Percentiles rank a stretch among this genome's conserved stretches.
Evolutionary conservation across 257 asterid species (phyloP).

Genomic region (Galeopsis tetrahit): DNA sequence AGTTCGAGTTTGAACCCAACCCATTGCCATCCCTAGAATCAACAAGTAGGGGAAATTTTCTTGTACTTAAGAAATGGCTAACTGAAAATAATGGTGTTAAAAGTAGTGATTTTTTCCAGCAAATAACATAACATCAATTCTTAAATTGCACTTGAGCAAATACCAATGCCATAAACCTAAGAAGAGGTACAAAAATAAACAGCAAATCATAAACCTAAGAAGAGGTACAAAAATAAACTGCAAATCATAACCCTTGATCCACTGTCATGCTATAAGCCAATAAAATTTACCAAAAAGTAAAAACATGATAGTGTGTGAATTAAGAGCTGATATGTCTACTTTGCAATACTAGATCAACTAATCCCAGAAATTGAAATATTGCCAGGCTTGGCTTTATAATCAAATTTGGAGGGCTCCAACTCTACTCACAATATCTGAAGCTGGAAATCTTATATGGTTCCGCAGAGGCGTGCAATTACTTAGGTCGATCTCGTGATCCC

Average conservation of each 20-base stretch:
- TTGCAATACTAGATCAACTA: not conserved
- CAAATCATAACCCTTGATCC: not conserved
- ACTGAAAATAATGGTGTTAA: too few relatives aligned
- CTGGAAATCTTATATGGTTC: constrained; percentile 76
- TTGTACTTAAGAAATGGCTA: too few relatives aligned
- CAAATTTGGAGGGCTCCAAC: not conserved
- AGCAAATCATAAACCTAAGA: not conserved
- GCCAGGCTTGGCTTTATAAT: not conserved
- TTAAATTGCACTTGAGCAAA: too few relatives aligned
- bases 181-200: too few relatives aligned
- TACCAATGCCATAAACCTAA: too few relatives aligned
- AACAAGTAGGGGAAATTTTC: too few relatives aligned
- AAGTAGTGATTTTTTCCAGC: too few relatives aligned
- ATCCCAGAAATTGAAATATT: not conserved
- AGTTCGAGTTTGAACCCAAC: too few relatives aligned
- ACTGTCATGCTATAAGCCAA: too few relatives aligned
- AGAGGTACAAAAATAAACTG: too few relatives aligned
- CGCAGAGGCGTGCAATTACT: constrained; percentile 60
- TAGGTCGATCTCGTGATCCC: constrained; percentile 66
- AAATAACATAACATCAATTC: too few relatives aligned
- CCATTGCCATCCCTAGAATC: too few relatives aligned
- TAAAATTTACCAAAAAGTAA: not conserved
- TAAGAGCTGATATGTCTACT: not conserved
- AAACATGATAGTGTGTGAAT: not conserved
- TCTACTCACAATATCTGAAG: not conserved